Evolutionary conservation across 305 asterid species (phyloP), one percentile per base, ranked within the genome.

Genomic region (Ajuga reptans): DNA sequence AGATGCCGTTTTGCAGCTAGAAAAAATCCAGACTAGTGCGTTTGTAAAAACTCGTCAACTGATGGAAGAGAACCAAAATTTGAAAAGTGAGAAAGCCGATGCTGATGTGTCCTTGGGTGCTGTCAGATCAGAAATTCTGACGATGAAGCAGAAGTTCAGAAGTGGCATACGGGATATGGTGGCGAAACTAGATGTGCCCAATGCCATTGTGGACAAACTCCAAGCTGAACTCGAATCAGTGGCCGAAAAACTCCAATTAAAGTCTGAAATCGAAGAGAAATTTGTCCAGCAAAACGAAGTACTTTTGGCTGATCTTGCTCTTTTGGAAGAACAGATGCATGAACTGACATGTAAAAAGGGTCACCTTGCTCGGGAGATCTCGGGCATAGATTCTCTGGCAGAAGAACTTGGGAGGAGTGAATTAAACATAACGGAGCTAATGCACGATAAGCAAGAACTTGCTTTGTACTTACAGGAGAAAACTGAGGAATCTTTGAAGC

Each of bases 171-270:
- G 75, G 45, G 83, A 82, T 37, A 75, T 82, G 78, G 87, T 60
- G 70, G 66, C 69, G 55, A 89, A 85, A 77, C 71, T 87, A 33
- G 85, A 80, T 64, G 56, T 73, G 36, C 85, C 99, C 10, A 82
- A 80, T 83, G 81, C 90, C 65, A 82, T 89, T 53, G 85, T 87
- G 74, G 89, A 83, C 34, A 86, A 84, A 64, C 93, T 94, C 81
- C 91, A 86, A 74, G 74, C 78, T 64, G 87, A 87, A 74, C 81
- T 94, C 41, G 96, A 91, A 68, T 80, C 84, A 47, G 77, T 94
- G 76, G 86, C 84, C 37, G 78, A 82, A 33, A 91, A 83, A 81
- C 61, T 87, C 59, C 83, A 82, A 56, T 65, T 68, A 16, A 81
- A 81, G 76, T 81, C 84, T 45, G 91, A 89, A 71, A 73, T 82